phyloP scores from a whole-genome alignment of 129 eudicot genomes.

The Centella asiatica region DNA sequence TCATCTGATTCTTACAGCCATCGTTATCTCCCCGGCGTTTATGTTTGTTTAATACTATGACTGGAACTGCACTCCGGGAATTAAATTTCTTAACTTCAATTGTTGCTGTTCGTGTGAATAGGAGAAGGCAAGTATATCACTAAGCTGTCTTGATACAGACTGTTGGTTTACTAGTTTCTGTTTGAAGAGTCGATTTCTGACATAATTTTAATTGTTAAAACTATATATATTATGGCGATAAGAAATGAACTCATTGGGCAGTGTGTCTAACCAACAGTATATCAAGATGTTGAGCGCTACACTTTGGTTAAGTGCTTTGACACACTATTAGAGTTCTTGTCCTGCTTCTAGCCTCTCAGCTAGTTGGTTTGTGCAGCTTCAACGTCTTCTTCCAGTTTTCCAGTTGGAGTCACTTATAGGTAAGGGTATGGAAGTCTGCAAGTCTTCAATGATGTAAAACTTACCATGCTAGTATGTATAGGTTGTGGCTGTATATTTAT shows the following conservation, averaged over 20 bases:
- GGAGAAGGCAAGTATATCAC: constrained; percentile 48
- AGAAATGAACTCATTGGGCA: too few species aligned
- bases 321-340: background rate
- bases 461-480: background rate
- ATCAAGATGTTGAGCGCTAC: too few species aligned
- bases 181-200: too few species aligned
- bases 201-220: too few species aligned
- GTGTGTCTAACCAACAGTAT: too few species aligned
- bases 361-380: background rate
- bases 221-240: too few species aligned
- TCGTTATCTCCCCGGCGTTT: constrained; percentile 92
- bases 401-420: background rate
- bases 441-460: too few species aligned
- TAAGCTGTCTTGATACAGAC: too few species aligned
- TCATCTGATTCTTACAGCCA: constrained; percentile 42
- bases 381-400: background rate
- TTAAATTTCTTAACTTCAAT: constrained; percentile 89
- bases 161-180: too few species aligned
- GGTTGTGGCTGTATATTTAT: background rate
- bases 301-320: background rate
- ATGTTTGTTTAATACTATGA: constrained; percentile 71
- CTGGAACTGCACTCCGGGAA: constrained; percentile 63
- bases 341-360: background rate
- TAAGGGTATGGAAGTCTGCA: too few species aligned
- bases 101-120: constrained; percentile 71